Conservation (phyloP, 1,284 basidiomycete genomes). For the Pseudozyma thailandica region DNA sequence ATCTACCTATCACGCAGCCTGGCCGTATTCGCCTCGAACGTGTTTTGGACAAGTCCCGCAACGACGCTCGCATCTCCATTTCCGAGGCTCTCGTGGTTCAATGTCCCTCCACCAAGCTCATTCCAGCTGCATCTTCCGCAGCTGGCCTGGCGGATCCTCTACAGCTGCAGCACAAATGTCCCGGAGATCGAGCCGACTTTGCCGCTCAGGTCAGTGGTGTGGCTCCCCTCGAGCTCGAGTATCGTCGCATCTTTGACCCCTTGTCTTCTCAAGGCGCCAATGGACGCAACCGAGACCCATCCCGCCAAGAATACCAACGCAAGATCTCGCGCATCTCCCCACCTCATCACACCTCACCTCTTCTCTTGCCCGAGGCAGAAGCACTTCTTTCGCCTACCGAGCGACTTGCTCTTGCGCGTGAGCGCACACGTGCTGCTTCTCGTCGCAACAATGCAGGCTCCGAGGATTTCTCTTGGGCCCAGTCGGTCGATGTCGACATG, state of each 20-base stretch:
- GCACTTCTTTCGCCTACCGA: constrained; percentile 37
- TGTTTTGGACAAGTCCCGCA: constrained; percentile 60
- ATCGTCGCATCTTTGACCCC: constrained; percentile 43
- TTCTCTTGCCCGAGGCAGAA: constrained; percentile 41
- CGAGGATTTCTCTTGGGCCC: constrained; percentile 54
- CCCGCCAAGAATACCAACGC: constrained; percentile 25
- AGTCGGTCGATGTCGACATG: constrained; percentile 44
- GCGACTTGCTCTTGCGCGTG: constrained; percentile 34
- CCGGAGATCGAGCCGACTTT: constrained; percentile 55
- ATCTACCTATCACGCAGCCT: constrained; percentile 51
- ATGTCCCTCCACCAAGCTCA: constrained; percentile 60
- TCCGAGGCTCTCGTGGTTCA: constrained; percentile 60
- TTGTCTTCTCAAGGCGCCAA: constrained; percentile 7
- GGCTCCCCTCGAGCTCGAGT: constrained; percentile 60
- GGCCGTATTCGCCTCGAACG: constrained; percentile 61
- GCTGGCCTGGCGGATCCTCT: constrained; percentile 1
- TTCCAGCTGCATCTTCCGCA: constrained; percentile 10
- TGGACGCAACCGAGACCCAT: constrained; percentile 9
- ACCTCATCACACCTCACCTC: constrained; percentile 46
- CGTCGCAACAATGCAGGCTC: constrained; percentile 18
- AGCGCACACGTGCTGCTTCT: constrained; percentile 37
- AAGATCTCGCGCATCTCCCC: constrained; percentile 50
- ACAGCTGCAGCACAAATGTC: constrained; percentile 53
- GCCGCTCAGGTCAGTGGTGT: constrained; percentile 56
- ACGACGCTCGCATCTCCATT: constrained; percentile 53